A percentile compares a stretch with the other conserved stretches of the same genome.
Evolutionary conservation across 768 basidiomycete genomes (phyloP).

Genomic region (Mycena sanguinolenta): DNA sequence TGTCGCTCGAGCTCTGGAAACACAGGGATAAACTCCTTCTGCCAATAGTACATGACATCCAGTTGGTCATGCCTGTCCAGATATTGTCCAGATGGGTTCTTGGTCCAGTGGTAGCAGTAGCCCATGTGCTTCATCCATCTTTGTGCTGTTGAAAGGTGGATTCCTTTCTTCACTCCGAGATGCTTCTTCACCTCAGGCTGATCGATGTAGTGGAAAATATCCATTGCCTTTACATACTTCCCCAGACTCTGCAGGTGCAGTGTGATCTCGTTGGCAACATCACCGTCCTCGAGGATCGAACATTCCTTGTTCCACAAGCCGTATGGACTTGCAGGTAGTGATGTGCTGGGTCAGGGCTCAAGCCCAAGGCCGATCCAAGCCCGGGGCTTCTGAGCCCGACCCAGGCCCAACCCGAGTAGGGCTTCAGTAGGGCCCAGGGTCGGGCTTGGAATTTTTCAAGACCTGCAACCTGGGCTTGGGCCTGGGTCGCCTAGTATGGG

Average conservation of each 20-base stretch:
- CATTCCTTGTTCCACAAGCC: neutral
- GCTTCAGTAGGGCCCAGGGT: no score
- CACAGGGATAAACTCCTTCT: slow-evolving; percentile 42
- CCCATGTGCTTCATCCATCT: slow-evolving; percentile 42
- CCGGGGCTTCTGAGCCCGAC: no score
- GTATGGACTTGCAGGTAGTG: neutral
- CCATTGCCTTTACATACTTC: neutral
- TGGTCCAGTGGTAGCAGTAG: slow-evolving; percentile 33
- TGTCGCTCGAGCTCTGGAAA: slow-evolving; percentile 28
- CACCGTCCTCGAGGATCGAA: neutral
- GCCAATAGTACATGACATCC: slow-evolving; percentile 50
- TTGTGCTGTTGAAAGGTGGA: slow-evolving; percentile 42
- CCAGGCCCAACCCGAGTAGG: no score
- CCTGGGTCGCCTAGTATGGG: no score
- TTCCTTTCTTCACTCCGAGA: slow-evolving; percentile 33
- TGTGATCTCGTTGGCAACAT: neutral
- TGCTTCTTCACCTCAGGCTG: neutral
- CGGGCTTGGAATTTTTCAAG: no score
- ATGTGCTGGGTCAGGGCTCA: no score
- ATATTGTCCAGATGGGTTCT: slow-evolving; percentile 39
- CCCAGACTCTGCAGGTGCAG: neutral
- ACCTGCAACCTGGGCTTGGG: no score
- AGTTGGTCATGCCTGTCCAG: slow-evolving; percentile 50
- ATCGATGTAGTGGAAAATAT: neutral
- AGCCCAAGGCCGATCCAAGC: no score